Evolutionary conservation across 768 basidiomycete genomes (phyloP).

Genomic region (Tylopilus vinaceipallidus): DNA sequence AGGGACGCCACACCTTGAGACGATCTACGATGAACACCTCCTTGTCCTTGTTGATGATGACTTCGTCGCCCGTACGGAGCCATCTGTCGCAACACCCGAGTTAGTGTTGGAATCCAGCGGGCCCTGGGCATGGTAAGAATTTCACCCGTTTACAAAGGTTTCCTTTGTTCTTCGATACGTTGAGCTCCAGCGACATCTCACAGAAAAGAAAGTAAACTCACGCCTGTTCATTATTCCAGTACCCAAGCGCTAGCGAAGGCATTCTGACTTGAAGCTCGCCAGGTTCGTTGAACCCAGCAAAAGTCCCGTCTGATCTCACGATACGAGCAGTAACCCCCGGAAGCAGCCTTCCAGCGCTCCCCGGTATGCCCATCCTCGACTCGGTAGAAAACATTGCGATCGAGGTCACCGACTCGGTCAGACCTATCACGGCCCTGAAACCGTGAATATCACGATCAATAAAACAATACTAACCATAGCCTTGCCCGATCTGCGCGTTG

Average conservation of each 20-base stretch:
- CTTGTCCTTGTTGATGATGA: conserved; percentile 47
- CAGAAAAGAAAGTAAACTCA: conserved; percentile 32
- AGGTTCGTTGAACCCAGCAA: conserved; percentile 52
- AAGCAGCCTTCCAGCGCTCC: conserved; percentile 46
- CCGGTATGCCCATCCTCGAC: conserved; percentile 48
- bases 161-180: conserved; percentile 52
- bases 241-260: conserved; percentile 40
- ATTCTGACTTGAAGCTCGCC: conserved; percentile 57
- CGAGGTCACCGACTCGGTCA: conserved; percentile 63
- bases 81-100: conserved; percentile 40
- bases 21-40: conserved; percentile 64
- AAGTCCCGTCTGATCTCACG: conserved; percentile 54
- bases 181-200: background rate
- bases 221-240: conserved; percentile 61
- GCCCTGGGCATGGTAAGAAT: conserved; percentile 4
- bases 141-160: conserved; percentile 66
- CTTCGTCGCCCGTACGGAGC: conserved; percentile 70
- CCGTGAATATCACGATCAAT: background rate
- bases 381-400: conserved; percentile 48
- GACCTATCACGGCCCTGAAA: conserved; percentile 38
- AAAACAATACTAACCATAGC: conserved; percentile 44
- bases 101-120: background rate
- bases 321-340: conserved; percentile 57
- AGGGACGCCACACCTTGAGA: conserved; percentile 45
- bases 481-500: conserved; percentile 63